These are phyloP conservation scores for Sarocladiaceae sp. DNA, from an alignment of 2,329 filamentous ascomycete species.

Conservation along the genomic window DNA sequence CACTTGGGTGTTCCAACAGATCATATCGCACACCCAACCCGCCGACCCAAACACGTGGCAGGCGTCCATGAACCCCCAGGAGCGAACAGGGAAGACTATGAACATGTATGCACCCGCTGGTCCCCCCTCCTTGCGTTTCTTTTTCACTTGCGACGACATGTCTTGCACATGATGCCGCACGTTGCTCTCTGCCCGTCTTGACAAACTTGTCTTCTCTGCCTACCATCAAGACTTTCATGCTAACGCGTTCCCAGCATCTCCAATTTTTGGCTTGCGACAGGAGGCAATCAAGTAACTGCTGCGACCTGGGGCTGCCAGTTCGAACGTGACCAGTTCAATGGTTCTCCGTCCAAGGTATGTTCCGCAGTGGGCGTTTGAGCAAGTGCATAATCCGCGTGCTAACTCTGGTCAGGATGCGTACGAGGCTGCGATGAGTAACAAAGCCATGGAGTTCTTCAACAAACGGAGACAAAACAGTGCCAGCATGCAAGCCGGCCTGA, in stretches of 20 bases:
- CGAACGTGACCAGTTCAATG: conserved; percentile 41
- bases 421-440: conserved; percentile 39
- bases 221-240: neutral
- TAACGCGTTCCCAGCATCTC: conserved; percentile 44
- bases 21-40: conserved; percentile 27
- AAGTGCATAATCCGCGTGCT: conserved; percentile 14
- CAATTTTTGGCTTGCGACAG: conserved; percentile 41
- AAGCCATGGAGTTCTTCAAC: conserved; percentile 42
- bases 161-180: no score
- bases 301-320: conserved; percentile 36
- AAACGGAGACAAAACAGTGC: conserved; percentile 45
- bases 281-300: conserved; percentile 33
- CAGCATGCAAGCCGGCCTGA: conserved; percentile 43
- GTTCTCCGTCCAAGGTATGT: conserved; percentile 38
- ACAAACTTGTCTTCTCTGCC: neutral
- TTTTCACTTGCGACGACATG: neutral
- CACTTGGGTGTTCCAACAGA: conserved; percentile 33
- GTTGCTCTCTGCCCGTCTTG: neutral
- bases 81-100: conserved; percentile 36
- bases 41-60: conserved; percentile 33
- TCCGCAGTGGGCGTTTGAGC: neutral
- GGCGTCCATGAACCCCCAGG: conserved; percentile 26
- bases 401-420: conserved; percentile 37
- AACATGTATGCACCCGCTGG: conserved; percentile 34
- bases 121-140: conserved; percentile 10